Conservation (phyloP, 495 filamentous ascomycete genomes). For the Tuber melanosporum region DNA sequence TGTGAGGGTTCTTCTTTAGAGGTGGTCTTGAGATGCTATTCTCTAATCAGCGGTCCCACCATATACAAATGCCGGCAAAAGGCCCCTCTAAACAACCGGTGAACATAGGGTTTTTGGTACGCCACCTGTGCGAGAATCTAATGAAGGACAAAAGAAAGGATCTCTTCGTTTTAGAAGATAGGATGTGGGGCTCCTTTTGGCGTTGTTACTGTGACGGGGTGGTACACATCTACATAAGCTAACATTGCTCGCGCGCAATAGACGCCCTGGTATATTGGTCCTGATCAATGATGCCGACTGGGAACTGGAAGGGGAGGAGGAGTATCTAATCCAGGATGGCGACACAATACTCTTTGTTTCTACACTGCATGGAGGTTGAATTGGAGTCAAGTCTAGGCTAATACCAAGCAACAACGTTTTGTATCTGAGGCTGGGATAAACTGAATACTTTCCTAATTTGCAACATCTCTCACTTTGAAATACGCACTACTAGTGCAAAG, state of each 20-base stretch:
- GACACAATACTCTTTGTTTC: conserved; percentile 96
- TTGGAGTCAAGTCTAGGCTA: not conserved
- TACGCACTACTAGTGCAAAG: not conserved
- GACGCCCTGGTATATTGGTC: conserved; percentile 93
- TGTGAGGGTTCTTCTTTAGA: conserved; percentile 46
- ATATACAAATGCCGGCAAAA: conserved; percentile 59
- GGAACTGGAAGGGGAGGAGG: conserved; percentile 93
- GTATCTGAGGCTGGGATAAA: not conserved
- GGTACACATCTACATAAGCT: conserved; percentile 7
- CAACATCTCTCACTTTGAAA: not conserved
- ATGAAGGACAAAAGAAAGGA: conserved; percentile 86
- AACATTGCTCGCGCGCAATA: conserved; percentile 40
- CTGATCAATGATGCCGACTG: conserved; percentile 97
- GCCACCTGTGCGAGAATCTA: conserved; percentile 69
- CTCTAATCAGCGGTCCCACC: conserved; percentile 66
- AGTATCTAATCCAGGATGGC: conserved; percentile 68
- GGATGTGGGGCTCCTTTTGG: conserved; percentile 57
- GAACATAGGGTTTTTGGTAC: conserved; percentile 70
- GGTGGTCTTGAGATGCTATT: conserved; percentile 96
- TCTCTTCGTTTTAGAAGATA: conserved; percentile 78
- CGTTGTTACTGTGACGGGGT: not conserved
- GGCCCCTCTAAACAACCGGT: conserved; percentile 48
- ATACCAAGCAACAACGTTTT: not conserved
- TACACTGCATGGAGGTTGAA: conserved; percentile 87
- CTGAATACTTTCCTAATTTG: not conserved